Conservation (phyloP, 2,329 filamentous ascomycete genomes). For the Bisporella sp. region DNA sequence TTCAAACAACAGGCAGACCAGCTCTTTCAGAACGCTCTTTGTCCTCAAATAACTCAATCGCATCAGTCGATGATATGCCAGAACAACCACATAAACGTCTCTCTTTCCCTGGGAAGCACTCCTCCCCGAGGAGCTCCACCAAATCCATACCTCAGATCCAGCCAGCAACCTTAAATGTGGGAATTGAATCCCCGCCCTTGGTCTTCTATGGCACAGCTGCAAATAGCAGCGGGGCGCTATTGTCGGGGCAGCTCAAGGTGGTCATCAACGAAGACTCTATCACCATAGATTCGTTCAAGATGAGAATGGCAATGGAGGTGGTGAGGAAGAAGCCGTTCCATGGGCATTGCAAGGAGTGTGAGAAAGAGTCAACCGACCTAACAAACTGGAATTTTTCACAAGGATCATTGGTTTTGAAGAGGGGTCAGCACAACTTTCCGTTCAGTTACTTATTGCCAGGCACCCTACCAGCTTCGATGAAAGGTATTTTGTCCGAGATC, state of each 20-base stretch:
- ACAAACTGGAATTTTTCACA: constrained; percentile 73
- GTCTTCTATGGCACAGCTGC: constrained; percentile 73
- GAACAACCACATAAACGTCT: constrained; percentile 21
- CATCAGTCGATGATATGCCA: constrained; percentile 8
- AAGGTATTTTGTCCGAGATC: constrained; percentile 65
- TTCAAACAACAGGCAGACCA: constrained; percentile 6
- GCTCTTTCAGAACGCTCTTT: constrained; percentile 7
- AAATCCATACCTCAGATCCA: constrained; percentile 18
- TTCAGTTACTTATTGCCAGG: constrained; percentile 85
- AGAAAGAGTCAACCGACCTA: constrained; percentile 63
- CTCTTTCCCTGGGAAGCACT: constrained; percentile 16
- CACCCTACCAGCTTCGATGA: constrained; percentile 75
- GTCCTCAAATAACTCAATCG: constrained; percentile 13
- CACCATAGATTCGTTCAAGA: constrained; percentile 65
- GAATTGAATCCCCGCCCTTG: constrained; percentile 47
- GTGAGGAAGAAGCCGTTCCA: constrained; percentile 78
- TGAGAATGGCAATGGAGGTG: constrained; percentile 63
- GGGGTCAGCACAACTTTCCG: constrained; percentile 68
- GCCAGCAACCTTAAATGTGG: constrained; percentile 28
- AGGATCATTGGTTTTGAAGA: constrained; percentile 41
- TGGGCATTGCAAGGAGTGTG: constrained; percentile 71
- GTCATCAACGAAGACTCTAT: constrained; percentile 59
- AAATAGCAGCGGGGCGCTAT: constrained; percentile 73
- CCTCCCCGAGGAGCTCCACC: constrained; percentile 18
- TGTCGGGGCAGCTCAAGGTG: constrained; percentile 77